Evolutionary conservation across 139 green algal genomes (phyloP), one percentile per base, ranked within the genome.

Genomic region (Chlamydomonas eustigma): DNA sequence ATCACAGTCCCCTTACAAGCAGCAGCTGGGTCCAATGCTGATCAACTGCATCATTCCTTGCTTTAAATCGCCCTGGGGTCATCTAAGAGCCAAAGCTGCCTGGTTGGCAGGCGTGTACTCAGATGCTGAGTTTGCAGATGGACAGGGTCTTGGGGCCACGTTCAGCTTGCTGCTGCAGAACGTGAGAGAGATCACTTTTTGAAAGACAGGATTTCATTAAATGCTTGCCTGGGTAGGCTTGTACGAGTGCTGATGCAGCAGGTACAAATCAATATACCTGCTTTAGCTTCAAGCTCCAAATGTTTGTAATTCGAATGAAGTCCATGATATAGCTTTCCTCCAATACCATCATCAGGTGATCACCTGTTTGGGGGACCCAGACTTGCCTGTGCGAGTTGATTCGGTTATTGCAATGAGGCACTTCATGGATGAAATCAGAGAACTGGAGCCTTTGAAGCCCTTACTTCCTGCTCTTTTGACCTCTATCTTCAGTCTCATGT

Each of bases 361-460:
- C 31, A 34, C 37, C 5, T 83, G 77, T 5, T 82, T 97, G n/a
- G 37, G 71, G 8, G 92, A 96, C 74, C 85, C 87, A 0, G 91
- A 99, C 66, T 81, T 99, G 67, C 93, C 95, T 2, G 95, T 98
- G 75, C 86, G 87, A 25, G 86, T 94, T 51, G 93, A 97, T 75
- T 86, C 89, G 3, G 89, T 94, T 35, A 84, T 96, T 36, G 87
- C 92, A 0, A 76, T 97, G 67, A 84, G 93, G n/a, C 82, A 75
- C 73, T 97, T 98, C 79, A 85, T 99, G 6, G 93, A 98, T 3
- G 86, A 85, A 22, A 82, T 93, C 50, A 81, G 91, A 74, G 87
- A 95, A 52, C 37, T 96, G 73, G 75, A 80, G 37, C 32, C 78
- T 18, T 73, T 99, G 30, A 86, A 89, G 69, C 88, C 90, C 12